Base-by-base conservation (phyloP, 2,329 filamentous ascomycete genomes). In the Colletotrichum acutatum region DNA sequence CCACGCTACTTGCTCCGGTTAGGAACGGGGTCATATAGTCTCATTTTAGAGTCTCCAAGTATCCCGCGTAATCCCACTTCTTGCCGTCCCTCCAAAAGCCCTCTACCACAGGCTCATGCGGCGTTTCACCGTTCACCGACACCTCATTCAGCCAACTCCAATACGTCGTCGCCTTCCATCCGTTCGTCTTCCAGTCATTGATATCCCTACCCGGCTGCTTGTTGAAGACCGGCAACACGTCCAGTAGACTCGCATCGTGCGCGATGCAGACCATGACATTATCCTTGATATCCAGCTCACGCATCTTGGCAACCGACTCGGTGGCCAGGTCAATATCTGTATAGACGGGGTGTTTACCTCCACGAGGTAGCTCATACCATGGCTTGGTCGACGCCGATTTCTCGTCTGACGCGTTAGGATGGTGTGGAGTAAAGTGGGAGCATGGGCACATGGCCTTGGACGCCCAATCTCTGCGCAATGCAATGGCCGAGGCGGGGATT, bases 91-190 rank as follows among this genome's bases (percentile, higher is more conserved):
- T 64, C 71, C 71, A 73, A 28, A 73, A 73, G 1, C 71, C 71
- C 5, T 66, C 61, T 49, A 73, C 66, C 16, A 70, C 34, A 5
- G 71, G 71, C 16, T 26, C 53, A 0, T 57, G 59, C 19, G 71
- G 54, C 14, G 32, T 57, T 34, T 71, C 60, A 9, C 71, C 67
- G 5, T 58, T 56, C 7, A 73, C 71, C 5, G 66, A 19, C 2
- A 73, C 66, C 49, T 73, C 71, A 14, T 66, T 73, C 49, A 73
- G 14, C 71, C 71, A 73, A 24, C 71, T 73, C 71, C 71, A 73
- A 19, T 73, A 71, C 2, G 71, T 73, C 8, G 60, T 71, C 24
- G 46, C 49, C 28, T 74, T 68, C 59, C 60, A 72, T 1, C 60
- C 60, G 12, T 72, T 32, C 1, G 4, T 54, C 34, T 58, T 72